Evolutionary conservation across 768 basidiomycete genomes (phyloP).

Genomic region (Pleurotus salmoneostramineus): DNA sequence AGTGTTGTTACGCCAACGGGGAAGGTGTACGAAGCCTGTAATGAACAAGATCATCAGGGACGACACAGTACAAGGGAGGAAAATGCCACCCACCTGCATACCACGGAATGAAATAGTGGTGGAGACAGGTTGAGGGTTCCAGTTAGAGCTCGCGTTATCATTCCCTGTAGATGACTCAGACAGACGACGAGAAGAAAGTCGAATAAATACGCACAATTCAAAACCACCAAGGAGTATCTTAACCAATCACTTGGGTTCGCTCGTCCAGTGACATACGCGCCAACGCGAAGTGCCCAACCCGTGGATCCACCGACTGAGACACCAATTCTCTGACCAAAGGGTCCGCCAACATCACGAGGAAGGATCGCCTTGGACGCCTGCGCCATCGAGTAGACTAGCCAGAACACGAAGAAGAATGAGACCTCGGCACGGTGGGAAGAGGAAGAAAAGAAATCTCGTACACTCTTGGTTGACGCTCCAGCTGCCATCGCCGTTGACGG

Average conservation of each 20-base stretch:
- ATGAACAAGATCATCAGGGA: not conserved
- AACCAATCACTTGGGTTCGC: slow-evolving; percentile 50
- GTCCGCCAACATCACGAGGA: slow-evolving; percentile 64
- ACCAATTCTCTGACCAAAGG: slow-evolving; percentile 65
- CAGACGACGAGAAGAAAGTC: not conserved
- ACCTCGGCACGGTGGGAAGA: not conserved
- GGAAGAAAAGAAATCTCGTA: slow-evolving; percentile 23
- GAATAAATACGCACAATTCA: slow-evolving; percentile 50
- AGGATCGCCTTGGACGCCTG: slow-evolving; percentile 72
- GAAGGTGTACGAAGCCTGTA: slow-evolving; percentile 67
- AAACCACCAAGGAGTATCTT: slow-evolving; percentile 67
- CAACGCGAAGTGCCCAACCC: slow-evolving; percentile 56
- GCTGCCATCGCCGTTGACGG: slow-evolving; percentile 59
- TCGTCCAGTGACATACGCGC: slow-evolving; percentile 61
- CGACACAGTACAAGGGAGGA: not conserved
- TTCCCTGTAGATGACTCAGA: slow-evolving; percentile 28
- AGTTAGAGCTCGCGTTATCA: slow-evolving; percentile 43
- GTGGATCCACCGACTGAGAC: slow-evolving; percentile 55
- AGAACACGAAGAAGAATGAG: not conserved
- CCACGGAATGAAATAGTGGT: slow-evolving; percentile 65
- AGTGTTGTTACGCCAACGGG: slow-evolving; percentile 68
- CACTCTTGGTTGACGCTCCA: slow-evolving; percentile 74
- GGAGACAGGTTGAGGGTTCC: slow-evolving; percentile 50
- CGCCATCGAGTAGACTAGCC: slow-evolving; percentile 64
- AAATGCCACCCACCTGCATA: slow-evolving; percentile 39